Percentiles rank a stretch among this genome's conserved stretches.
Conservation (phyloP, 495 filamentous ascomycete species). For the Hypoxylon fuscum region DNA sequence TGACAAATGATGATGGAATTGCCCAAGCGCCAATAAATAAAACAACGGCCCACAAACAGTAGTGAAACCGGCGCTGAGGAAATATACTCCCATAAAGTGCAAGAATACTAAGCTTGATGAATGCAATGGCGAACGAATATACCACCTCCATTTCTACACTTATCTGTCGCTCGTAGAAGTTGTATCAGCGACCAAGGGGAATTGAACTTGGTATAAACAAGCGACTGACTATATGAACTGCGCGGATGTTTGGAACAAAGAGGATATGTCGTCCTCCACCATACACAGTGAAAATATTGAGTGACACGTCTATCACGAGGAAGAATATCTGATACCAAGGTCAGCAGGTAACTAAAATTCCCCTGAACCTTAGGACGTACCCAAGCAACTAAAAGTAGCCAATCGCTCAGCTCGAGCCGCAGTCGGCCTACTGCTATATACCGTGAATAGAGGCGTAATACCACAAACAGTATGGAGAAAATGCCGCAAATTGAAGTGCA, state of each 20-base stretch:
- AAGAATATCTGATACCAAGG: background rate
- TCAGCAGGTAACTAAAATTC: background rate
- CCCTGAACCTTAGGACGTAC: background rate
- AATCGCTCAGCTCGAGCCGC: constrained; percentile 18
- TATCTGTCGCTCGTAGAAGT: constrained; percentile 4
- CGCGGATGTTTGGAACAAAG: constrained; percentile 16
- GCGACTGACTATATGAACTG: constrained; percentile 21
- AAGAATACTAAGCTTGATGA: constrained; percentile 29
- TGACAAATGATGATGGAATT: constrained; percentile 13
- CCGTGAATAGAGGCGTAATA: constrained; percentile 17
- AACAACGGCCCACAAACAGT: constrained; percentile 12
- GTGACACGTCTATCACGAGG: background rate
- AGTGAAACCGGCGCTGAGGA: constrained; percentile 9
- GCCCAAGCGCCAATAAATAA: constrained; percentile 16
- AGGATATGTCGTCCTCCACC: constrained; percentile 24
- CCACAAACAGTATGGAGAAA: constrained; percentile 10
- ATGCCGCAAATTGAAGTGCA: constrained; percentile 4
- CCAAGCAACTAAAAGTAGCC: constrained; percentile 33
- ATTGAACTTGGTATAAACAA: background rate
- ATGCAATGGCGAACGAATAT: constrained; percentile 21
- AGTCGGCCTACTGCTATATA: constrained; percentile 7
- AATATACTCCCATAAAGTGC: constrained; percentile 15
- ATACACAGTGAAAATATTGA: constrained; percentile 12
- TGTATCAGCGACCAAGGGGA: background rate
- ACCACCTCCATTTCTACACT: constrained; percentile 10